Conservation (phyloP, 352 stramenopile genomes). For the Pythium aphanidermatum region DNA sequence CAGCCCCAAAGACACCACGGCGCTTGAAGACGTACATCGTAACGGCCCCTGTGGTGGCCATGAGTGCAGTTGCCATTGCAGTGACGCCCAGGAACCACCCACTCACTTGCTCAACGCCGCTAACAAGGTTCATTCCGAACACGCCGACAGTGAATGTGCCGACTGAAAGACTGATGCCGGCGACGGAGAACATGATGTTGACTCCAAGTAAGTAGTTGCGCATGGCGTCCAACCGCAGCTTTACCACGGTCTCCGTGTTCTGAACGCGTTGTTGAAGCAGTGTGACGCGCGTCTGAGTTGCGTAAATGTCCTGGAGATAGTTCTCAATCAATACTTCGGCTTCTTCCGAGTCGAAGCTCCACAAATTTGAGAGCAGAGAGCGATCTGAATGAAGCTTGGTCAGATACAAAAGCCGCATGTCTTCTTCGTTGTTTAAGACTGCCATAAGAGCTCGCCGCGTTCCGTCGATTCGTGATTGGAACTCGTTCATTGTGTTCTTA, state of each 20-base stretch:
- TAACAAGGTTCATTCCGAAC: slow-evolving; percentile 75
- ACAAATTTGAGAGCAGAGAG: slow-evolving; percentile 37
- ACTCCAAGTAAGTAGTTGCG: slow-evolving; percentile 72
- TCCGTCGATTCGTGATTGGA: slow-evolving; percentile 53
- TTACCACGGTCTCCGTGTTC: slow-evolving; percentile 75
- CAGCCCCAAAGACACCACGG: slow-evolving; percentile 35
- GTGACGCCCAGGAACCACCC: slow-evolving; percentile 63
- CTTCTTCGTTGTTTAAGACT: slow-evolving; percentile 65
- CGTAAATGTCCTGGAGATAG: slow-evolving; percentile 79
- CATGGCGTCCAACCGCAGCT: slow-evolving; percentile 69
- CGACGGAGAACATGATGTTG: slow-evolving; percentile 65
- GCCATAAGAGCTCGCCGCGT: slow-evolving; percentile 61
- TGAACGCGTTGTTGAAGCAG: slow-evolving; percentile 69
- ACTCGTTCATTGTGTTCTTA: slow-evolving; percentile 77
- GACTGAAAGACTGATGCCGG: slow-evolving; percentile 58
- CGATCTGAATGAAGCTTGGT: slow-evolving; percentile 57
- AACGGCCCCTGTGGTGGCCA: slow-evolving; percentile 30
- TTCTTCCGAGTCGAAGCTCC: slow-evolving; percentile 67
- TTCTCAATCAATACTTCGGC: slow-evolving; percentile 73
- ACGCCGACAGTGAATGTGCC: slow-evolving; percentile 55
- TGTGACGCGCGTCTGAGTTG: slow-evolving; percentile 49
- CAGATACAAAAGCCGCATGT: slow-evolving; percentile 58
- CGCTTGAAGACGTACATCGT: slow-evolving; percentile 46
- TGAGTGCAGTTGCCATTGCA: slow-evolving; percentile 26
- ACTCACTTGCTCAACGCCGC: slow-evolving; percentile 28